Evolutionary conservation across 176 grass and related monocot genomes (phyloP), one percentile per base, ranked within the genome.

Genomic region (Cenchrus americanus): DNA sequence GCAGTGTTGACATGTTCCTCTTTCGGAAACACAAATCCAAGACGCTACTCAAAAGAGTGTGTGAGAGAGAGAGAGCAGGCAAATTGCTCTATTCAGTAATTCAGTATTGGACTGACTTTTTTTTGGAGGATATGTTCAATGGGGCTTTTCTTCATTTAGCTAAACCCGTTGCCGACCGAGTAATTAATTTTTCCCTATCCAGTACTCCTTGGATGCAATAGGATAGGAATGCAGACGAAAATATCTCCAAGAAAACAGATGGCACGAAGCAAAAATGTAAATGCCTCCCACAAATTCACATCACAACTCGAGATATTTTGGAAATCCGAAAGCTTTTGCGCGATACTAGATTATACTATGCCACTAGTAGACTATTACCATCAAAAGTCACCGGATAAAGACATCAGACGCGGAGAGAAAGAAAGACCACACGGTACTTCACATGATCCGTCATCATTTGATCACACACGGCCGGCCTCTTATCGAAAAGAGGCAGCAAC

Each of bases 401-500:
- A 68, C 19, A 55, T 54, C 48, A 54, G 18, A 51, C 48, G 48
- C 30, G 19, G 63, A 66, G 60, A 59, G 34, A 37, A 37, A 65
- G n/a, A 75, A 69, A 30, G 23, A 41, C 1, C 21, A 59, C 61
- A 42, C 14, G 74, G 78, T 82, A 48, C 26, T 19, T 51, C 88
- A 73, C 83, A 83, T 86, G 88, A 32, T 6, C 67, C 32, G 24
- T 18, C 22, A 90, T 90, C 40, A 82, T 86, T 71, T 65, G n/a
- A 32, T 49, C 88, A 82, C 79, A 21, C 43, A 30, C 27, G 27
- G 42, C 4, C 46, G 14, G 10, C 47, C 13, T 52, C 66, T 73
- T 47, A 40, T 82, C 14, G 41, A 82, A 55, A 90, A 82, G 47
- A 42, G 67, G 30, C 11, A 9, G 68, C 10, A 48, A 17, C 1